Conservation (phyloP, 495 filamentous ascomycete genomes). For the Hypomontagnella submonticulosa region DNA sequence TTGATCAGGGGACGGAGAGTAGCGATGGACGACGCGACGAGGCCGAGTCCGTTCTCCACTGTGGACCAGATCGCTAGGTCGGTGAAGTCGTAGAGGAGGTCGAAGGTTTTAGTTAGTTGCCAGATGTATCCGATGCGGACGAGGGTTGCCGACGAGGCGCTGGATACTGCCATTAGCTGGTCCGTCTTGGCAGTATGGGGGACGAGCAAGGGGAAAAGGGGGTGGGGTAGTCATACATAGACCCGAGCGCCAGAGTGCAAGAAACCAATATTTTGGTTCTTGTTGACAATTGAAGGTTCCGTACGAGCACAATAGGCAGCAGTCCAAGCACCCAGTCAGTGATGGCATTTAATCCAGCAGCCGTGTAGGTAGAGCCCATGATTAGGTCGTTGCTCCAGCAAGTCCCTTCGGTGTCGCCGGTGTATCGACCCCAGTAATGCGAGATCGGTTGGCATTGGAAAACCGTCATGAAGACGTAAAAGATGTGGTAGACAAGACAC, state of each 20-base stretch:
- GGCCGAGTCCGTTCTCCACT: constrained; percentile 53
- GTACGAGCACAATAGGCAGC: constrained; percentile 49
- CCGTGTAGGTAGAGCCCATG: constrained; percentile 45
- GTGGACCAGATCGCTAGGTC: constrained; percentile 56
- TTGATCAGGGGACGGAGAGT: constrained; percentile 53
- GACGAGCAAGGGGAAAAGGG: constrained; percentile 9
- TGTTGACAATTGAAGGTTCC: constrained; percentile 46
- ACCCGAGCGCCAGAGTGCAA: constrained; percentile 49
- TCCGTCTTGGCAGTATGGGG: background rate
- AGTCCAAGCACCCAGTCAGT: constrained; percentile 50
- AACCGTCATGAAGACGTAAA: constrained; percentile 50
- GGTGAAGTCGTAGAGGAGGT: constrained; percentile 52
- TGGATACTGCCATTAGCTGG: constrained; percentile 20
- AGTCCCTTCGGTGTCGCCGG: constrained; percentile 17
- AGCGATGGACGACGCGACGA: constrained; percentile 53
- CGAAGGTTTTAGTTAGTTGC: constrained; percentile 39
- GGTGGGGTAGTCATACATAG: constrained; percentile 43
- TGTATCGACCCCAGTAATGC: constrained; percentile 46
- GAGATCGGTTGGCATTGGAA: constrained; percentile 52
- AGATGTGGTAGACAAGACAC: constrained; percentile 46
- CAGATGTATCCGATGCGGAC: constrained; percentile 56
- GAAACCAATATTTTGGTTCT: constrained; percentile 49
- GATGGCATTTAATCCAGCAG: constrained; percentile 41
- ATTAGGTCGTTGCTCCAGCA: constrained; percentile 35
- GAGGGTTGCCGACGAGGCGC: constrained; percentile 54